Conservation (phyloP, 179 eudicot species). For the Patellifolia procumbens region DNA sequence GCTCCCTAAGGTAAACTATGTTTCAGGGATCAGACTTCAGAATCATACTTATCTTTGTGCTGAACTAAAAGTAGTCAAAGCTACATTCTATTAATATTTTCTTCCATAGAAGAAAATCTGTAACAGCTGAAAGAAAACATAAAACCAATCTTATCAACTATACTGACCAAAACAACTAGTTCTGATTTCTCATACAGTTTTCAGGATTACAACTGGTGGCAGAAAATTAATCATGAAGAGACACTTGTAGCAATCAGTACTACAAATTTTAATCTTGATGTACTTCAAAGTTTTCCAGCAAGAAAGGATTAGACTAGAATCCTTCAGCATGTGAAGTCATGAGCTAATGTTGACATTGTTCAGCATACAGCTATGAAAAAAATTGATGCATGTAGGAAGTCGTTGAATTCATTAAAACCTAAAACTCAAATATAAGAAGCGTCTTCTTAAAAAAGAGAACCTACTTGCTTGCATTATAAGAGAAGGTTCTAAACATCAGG, state of each 20-base stretch:
- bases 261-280: not conserved
- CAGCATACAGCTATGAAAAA: not conserved
- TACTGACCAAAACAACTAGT: not conserved
- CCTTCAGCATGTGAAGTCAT: not conserved
- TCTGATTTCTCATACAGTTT: not conserved
- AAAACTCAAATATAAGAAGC: not conserved
- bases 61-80: not conserved
- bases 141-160: not conserved
- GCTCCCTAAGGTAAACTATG: not conserved
- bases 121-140: not conserved
- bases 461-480: not conserved
- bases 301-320: not conserved
- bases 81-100: not conserved
- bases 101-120: not conserved
- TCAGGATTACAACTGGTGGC: not conserved
- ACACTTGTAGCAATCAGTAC: not conserved
- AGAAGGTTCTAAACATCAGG: constrained; percentile 8
- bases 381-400: not conserved
- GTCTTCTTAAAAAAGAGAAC: not conserved
- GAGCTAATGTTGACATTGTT: not conserved
- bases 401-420: not conserved
- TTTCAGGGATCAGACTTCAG: not conserved
- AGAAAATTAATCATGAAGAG: constrained; percentile 1
- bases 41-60: not conserved
- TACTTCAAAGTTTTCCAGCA: not conserved